Conservation (phyloP, 805 yeast genomes). For the Cyberlindnera euphorbiiphila region DNA sequence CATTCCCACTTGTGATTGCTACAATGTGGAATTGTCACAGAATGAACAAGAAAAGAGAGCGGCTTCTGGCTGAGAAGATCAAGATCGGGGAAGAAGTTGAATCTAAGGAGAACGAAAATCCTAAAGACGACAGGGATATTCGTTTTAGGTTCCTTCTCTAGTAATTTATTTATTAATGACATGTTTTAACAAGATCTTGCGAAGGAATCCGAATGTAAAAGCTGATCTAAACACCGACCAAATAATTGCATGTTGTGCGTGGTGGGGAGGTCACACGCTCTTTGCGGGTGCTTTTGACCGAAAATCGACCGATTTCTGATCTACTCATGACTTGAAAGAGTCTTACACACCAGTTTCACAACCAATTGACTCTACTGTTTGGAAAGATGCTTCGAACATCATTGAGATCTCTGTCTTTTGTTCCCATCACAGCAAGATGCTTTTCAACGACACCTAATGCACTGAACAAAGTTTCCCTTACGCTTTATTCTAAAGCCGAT, state of each 20-base stretch:
- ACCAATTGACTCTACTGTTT: too few relatives aligned
- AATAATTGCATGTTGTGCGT: too few relatives aligned
- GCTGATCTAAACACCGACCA: too few relatives aligned
- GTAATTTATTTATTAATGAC: neutral
- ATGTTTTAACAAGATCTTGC: neutral
- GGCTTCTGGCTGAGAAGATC: conserved; percentile 4
- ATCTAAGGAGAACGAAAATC: conserved; percentile 13
- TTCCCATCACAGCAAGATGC: conserved; percentile 1
- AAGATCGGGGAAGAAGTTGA: conserved; percentile 15
- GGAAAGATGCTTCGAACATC: conserved; percentile 1
- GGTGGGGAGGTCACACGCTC: too few relatives aligned
- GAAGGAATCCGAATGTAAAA: too few relatives aligned
- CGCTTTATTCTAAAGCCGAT: conserved; percentile 65
- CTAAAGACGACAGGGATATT: conserved; percentile 26
- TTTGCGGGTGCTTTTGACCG: too few relatives aligned
- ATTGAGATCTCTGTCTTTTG: neutral
- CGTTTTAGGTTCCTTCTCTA: conserved; percentile 13
- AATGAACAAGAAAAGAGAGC: conserved; percentile 18
- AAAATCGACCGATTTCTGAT: too few relatives aligned
- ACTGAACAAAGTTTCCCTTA: conserved; percentile 33
- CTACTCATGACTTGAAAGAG: too few relatives aligned
- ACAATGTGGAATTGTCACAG: conserved; percentile 21
- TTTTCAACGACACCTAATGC: neutral
- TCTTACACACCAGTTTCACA: too few relatives aligned
- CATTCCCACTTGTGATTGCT: conserved; percentile 17